Evolutionary conservation across 208 protist genomes (phyloP).

Genomic region (Giardia muris): DNA sequence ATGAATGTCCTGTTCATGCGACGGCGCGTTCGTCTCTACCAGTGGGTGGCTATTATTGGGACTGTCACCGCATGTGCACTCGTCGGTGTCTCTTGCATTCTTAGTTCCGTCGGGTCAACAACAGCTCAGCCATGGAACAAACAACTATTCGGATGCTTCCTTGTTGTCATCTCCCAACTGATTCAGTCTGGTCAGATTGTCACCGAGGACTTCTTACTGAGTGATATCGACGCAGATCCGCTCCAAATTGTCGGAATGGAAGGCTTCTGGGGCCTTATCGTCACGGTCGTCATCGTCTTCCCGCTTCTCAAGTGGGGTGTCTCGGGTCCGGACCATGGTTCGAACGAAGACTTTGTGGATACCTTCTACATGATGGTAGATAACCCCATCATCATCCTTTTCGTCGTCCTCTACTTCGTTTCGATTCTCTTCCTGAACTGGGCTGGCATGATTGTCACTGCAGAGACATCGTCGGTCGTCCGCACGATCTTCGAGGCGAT

Average conservation of each 20-base stretch:
- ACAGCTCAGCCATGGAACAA: background rate
- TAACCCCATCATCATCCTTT: background rate
- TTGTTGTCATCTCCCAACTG: constrained; percentile 61
- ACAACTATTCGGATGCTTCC: constrained; percentile 53
- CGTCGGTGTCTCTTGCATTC: constrained; percentile 54
- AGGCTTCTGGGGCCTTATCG: constrained; percentile 59
- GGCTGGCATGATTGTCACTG: constrained; percentile 47
- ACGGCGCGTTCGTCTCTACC: constrained; percentile 46
- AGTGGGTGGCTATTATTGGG: constrained; percentile 56
- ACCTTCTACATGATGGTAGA: constrained; percentile 39
- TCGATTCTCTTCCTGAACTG: constrained; percentile 46
- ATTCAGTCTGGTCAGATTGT: constrained; percentile 65
- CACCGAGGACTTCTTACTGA: constrained; percentile 60
- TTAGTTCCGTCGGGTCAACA: constrained; percentile 11
- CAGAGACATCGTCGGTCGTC: constrained; percentile 32
- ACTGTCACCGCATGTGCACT: constrained; percentile 51
- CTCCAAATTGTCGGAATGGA: constrained; percentile 66
- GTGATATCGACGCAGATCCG: constrained; percentile 54
- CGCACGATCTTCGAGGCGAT: constrained; percentile 47
- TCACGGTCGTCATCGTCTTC: constrained; percentile 53
- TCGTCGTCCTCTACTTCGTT: constrained; percentile 39
- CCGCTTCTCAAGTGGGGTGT: constrained; percentile 55
- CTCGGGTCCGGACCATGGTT: constrained; percentile 36
- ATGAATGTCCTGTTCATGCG: constrained; percentile 61
- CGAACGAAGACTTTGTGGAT: constrained; percentile 38